These are phyloP conservation scores for Jackrogersella multiformis DNA, from an alignment of 495 filamentous ascomycete genomes.

Conservation along the genomic window DNA sequence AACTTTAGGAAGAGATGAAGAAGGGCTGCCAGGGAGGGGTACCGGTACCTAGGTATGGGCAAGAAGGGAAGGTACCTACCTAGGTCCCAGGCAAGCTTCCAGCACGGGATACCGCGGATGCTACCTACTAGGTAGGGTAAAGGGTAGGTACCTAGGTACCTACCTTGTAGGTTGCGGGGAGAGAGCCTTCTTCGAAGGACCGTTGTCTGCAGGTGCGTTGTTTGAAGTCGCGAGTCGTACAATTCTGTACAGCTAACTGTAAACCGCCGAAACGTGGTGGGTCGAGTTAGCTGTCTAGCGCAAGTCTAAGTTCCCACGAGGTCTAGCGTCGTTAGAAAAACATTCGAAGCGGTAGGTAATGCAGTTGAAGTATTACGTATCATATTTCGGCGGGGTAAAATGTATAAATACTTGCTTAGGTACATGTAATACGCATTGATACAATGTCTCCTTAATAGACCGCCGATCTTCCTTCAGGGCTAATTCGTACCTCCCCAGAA, in stretches of 20 bases:
- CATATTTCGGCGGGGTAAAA: slow-evolving; percentile 29
- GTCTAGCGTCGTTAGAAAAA: neutral
- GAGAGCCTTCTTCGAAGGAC: neutral
- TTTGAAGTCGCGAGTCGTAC: slow-evolving; percentile 7
- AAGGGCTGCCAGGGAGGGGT: neutral
- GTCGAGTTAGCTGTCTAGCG: neutral
- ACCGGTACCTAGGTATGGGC: no score
- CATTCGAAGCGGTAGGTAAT: slow-evolving; percentile 1
- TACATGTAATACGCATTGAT: neutral
- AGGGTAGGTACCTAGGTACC: neutral
- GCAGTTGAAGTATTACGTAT: neutral
- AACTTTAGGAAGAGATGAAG: neutral
- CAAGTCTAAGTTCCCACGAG: neutral
- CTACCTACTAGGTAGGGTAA: neutral
- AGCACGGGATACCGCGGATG: neutral
- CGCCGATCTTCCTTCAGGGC: slow-evolving; percentile 28
- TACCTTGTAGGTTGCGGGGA: no score
- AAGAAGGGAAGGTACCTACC: no score
- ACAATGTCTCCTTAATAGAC: slow-evolving; percentile 3
- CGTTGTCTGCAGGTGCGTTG: neutral
- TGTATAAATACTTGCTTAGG: neutral
- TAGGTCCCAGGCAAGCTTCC: no score
- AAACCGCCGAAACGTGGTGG: slow-evolving; percentile 6
- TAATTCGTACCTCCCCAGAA: no score
- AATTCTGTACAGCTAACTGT: no score